Percentiles rank a stretch among this genome's conserved stretches.
Evolutionary conservation across 1,284 basidiomycete genomes (phyloP).

Genomic region (Fomitopsis betulina): DNA sequence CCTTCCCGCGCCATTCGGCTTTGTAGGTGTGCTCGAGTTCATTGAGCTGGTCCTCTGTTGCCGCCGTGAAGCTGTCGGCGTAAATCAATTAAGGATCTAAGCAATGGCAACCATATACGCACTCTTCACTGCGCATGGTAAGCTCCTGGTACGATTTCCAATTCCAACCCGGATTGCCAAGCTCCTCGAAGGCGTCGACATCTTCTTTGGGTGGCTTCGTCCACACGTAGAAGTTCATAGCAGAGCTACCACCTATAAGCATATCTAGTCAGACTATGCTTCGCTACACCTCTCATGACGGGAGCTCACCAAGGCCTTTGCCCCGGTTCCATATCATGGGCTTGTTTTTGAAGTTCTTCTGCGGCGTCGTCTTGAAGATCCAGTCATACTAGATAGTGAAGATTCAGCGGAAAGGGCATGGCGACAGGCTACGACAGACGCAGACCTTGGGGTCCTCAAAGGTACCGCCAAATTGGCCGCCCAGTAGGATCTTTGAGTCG

Average conservation of each 20-base stretch:
- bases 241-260: constrained; percentile 21
- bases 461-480: neutral
- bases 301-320: constrained; percentile 17
- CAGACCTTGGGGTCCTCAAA: neutral
- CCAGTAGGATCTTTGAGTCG: constrained; percentile 25
- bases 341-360: constrained; percentile 9
- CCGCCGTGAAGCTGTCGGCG: constrained; percentile 10
- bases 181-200: constrained; percentile 17
- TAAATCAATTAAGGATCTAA: neutral
- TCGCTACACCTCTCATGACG: neutral
- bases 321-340: constrained; percentile 19
- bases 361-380: constrained; percentile 24
- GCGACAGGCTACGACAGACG: neutral
- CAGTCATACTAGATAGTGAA: constrained; percentile 23
- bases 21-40: constrained; percentile 4
- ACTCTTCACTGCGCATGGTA: constrained; percentile 8
- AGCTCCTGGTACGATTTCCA: constrained; percentile 16
- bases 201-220: constrained; percentile 21
- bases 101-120: neutral
- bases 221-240: constrained; percentile 20
- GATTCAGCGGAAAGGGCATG: constrained; percentile 5
- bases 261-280: neutral
- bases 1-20: constrained; percentile 10
- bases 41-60: constrained; percentile 8
- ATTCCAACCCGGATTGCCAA: constrained; percentile 24